A percentile compares a stretch with the other conserved stretches of the same genome.
Evolutionary conservation across 1,284 basidiomycete species (phyloP).

Genomic region (Ustilago hordei): DNA sequence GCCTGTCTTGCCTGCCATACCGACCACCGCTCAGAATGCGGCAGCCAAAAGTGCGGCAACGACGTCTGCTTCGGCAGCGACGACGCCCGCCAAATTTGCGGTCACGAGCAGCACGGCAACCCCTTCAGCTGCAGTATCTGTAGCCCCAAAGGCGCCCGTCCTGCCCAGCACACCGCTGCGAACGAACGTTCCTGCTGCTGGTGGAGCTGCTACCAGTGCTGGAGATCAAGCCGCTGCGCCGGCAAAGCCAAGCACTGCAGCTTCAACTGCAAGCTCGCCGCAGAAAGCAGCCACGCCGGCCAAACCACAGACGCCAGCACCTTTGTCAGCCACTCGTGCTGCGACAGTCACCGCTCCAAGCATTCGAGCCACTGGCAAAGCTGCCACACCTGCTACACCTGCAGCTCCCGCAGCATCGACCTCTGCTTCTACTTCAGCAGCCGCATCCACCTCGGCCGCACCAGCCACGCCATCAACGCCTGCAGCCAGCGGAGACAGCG

Average conservation of each 20-base stretch:
- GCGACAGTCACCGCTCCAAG: slow-evolving; percentile 1
- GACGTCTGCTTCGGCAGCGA: not conserved
- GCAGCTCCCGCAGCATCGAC: slow-evolving; percentile 2
- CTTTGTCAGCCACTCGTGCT: not conserved
- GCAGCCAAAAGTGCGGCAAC: slow-evolving; percentile 5
- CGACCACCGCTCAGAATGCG: slow-evolving; percentile 18
- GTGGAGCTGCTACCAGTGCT: not conserved
- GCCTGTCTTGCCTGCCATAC: slow-evolving; percentile 36
- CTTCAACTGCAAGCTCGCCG: slow-evolving; percentile 2
- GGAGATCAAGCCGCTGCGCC: slow-evolving; percentile 11
- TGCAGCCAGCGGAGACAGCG: slow-evolving; percentile 9
- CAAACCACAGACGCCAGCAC: slow-evolving; percentile 14
- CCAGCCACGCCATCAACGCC: slow-evolving; percentile 4
- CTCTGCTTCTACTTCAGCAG: not conserved
- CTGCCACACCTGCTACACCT: slow-evolving; percentile 7
- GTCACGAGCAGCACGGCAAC: not conserved
- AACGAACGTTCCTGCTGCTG: slow-evolving; percentile 12
- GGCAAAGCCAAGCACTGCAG: slow-evolving; percentile 16
- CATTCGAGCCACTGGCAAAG: slow-evolving; percentile 11
- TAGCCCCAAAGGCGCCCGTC: slow-evolving; percentile 16
- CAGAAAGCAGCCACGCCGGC: slow-evolving; percentile 19
- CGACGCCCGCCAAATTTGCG: slow-evolving; percentile 5
- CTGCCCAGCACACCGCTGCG: slow-evolving; percentile 35
- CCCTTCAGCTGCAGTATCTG: slow-evolving; percentile 8
- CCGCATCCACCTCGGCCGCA: not conserved